These are phyloP conservation scores for Ottelia alismoides DNA, from an alignment of 106 monocot genomes.

Conservation along the genomic window DNA sequence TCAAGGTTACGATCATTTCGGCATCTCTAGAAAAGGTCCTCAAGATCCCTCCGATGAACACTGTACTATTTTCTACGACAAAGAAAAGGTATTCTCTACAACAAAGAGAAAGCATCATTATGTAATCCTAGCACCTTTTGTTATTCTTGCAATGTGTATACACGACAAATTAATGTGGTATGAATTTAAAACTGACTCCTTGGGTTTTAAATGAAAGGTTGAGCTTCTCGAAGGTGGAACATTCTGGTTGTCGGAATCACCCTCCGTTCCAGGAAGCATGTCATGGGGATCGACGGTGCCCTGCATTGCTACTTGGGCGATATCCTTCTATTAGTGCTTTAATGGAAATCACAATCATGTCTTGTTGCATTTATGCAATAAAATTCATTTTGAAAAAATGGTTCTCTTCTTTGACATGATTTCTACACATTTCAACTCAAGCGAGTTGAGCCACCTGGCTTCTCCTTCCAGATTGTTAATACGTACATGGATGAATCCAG, in stretches of 20 bases:
- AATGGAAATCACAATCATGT: too few relatives aligned
- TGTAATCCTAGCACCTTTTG: too few relatives aligned
- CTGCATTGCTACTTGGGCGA: constrained; percentile 94
- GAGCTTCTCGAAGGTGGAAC: constrained; percentile 95
- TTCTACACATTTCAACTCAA: constrained; percentile 95
- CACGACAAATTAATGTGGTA: too few relatives aligned
- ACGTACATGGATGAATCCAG: constrained; percentile 81
- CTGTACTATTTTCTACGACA: constrained; percentile 88
- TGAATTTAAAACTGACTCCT: too few relatives aligned
- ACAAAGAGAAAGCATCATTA: too few relatives aligned
- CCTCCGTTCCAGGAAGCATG: constrained; percentile 89
- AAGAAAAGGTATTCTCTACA: constrained; percentile 92
- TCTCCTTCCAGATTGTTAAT: constrained; percentile 91
- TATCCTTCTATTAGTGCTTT: constrained; percentile 89
- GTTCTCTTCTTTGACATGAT: constrained; percentile 53
- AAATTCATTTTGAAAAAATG: too few relatives aligned
- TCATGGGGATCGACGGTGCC: constrained; percentile 90
- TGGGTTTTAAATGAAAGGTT: too few relatives aligned
- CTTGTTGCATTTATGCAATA: too few relatives aligned
- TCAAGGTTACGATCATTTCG: constrained; percentile 79
- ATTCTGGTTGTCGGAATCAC: constrained; percentile 97
- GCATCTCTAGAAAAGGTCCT: constrained; percentile 77
- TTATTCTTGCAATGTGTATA: too few relatives aligned
- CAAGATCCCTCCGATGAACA: constrained; percentile 80
- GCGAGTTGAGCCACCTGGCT: constrained; percentile 80